These are phyloP conservation scores for Ceraceosorus guamensis DNA, from an alignment of 1,284 basidiomycete species.

Conservation along the genomic window DNA sequence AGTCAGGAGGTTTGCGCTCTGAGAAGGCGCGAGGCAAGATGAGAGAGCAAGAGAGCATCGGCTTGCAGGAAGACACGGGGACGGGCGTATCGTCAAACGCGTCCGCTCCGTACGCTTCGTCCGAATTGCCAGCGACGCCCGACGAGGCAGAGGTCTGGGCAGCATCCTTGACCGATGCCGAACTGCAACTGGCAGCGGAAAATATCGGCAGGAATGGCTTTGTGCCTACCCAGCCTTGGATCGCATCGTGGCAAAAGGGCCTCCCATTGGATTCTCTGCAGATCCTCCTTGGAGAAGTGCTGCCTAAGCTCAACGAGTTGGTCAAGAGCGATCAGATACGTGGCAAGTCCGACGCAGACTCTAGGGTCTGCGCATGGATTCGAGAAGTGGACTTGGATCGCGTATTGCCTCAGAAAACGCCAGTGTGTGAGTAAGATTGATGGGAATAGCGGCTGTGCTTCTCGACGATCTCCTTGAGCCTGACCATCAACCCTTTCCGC, in stretches of 20 bases:
- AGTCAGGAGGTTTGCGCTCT: background rate
- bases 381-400: slow-evolving; percentile 23
- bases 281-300: slow-evolving; percentile 19
- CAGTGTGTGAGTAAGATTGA: slow-evolving; percentile 1
- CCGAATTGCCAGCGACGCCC: background rate
- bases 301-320: slow-evolving; percentile 27
- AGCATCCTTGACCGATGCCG: slow-evolving; percentile 14
- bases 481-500: too few species aligned
- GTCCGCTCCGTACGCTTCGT: too few species aligned
- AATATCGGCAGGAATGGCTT: slow-evolving; percentile 38
- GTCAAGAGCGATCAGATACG: too few species aligned
- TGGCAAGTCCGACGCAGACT: slow-evolving; percentile 22
- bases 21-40: slow-evolving; percentile 19
- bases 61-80: background rate
- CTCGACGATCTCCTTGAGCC: too few species aligned
- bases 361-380: slow-evolving; percentile 31
- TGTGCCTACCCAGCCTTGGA: slow-evolving; percentile 37
- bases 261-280: slow-evolving; percentile 24
- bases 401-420: slow-evolving; percentile 16
- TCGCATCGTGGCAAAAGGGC: slow-evolving; percentile 27
- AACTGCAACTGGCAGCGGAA: slow-evolving; percentile 15
- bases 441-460: too few species aligned
- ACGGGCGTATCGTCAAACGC: too few species aligned
- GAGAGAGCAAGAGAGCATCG: slow-evolving; percentile 5
- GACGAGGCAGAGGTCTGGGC: slow-evolving; percentile 12